A percentile compares a stretch with the other conserved stretches of the same genome.
phyloP scores from a whole-genome alignment of 2,329 filamentous ascomycete genomes.

The Graphium sp. region DNA sequence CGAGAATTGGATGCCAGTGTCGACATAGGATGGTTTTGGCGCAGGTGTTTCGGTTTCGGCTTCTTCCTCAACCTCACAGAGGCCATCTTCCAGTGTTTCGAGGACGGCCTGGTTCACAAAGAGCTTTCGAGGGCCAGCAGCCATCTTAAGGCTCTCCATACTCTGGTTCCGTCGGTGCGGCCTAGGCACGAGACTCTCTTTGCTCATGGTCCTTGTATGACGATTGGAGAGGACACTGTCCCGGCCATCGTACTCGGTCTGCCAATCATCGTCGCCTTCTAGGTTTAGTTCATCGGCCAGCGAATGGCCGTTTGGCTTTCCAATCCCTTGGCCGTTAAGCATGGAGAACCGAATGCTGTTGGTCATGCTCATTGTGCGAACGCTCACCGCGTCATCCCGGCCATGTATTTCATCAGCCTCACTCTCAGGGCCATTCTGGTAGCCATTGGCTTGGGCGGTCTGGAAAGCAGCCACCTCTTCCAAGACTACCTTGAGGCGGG shows the following conservation, averaged over 20 bases:
- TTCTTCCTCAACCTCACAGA: conserved; percentile 31
- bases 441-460: conserved; percentile 26
- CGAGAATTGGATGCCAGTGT: conserved; percentile 68
- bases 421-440: conserved; percentile 25
- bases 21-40: conserved; percentile 41
- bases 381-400: conserved; percentile 56
- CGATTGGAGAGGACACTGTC: conserved; percentile 40
- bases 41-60: conserved; percentile 9
- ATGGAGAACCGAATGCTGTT: conserved; percentile 60
- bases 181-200: conserved; percentile 34
- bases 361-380: conserved; percentile 55
- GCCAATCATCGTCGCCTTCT: conserved; percentile 58
- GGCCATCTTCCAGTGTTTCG: conserved; percentile 34
- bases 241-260: conserved; percentile 56
- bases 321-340: conserved; percentile 35
- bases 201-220: conserved; percentile 37
- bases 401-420: conserved; percentile 41
- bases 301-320: conserved; percentile 51
- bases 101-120: conserved; percentile 36
- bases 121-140: conserved; percentile 33
- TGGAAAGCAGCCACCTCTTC: conserved; percentile 70
- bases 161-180: conserved; percentile 40
- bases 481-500: conserved; percentile 64
- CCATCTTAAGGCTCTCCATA: conserved; percentile 37
- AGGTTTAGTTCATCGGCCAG: conserved; percentile 85